phyloP scores from a whole-genome alignment of 2,329 filamentous ascomycete species.

The Diplocarpon rosae region DNA sequence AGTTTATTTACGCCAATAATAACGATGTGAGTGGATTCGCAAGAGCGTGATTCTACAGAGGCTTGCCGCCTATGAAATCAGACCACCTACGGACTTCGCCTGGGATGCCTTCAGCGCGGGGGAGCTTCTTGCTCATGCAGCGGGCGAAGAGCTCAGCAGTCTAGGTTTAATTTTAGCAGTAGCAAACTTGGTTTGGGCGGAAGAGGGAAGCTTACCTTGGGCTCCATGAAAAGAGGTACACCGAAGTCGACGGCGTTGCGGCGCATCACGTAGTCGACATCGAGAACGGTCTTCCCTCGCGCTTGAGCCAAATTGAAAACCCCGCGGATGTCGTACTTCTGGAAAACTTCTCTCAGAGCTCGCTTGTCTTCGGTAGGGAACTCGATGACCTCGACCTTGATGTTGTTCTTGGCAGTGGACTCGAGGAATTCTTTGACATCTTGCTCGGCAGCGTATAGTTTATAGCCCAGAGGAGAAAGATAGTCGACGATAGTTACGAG shows the following conservation, averaged over 20 bases:
- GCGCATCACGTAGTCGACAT: slow-evolving; percentile 97
- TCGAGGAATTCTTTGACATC: slow-evolving; percentile 80
- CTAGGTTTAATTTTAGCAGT: slow-evolving; percentile 36
- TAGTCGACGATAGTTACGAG: slow-evolving; percentile 77
- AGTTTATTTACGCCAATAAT: too few species aligned
- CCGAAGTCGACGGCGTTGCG: slow-evolving; percentile 98
- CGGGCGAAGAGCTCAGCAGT: slow-evolving; percentile 92
- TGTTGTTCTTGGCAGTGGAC: slow-evolving; percentile 51
- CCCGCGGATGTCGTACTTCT: slow-evolving; percentile 92
- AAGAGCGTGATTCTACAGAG: slow-evolving; percentile 39
- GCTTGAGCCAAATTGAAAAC: slow-evolving; percentile 88
- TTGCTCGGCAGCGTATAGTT: slow-evolving; percentile 75
- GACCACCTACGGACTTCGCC: slow-evolving; percentile 89
- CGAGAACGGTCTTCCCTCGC: slow-evolving; percentile 71
- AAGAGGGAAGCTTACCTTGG: slow-evolving; percentile 52
- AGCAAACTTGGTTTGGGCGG: neutral
- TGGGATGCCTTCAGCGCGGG: slow-evolving; percentile 77
- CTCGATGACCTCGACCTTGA: slow-evolving; percentile 80
- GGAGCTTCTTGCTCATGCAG: slow-evolving; percentile 95
- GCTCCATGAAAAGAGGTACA: slow-evolving; percentile 96
- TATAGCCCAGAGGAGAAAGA: slow-evolving; percentile 82
- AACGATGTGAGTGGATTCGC: too few species aligned
- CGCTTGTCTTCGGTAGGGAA: slow-evolving; percentile 97
- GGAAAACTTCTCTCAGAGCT: slow-evolving; percentile 84
- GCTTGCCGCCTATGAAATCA: slow-evolving; percentile 84